A percentile compares a stretch with the other conserved stretches of the same genome.
Conservation (phyloP, 202 grass and related monocot genomes). For the Musa balbisiana region DNA sequence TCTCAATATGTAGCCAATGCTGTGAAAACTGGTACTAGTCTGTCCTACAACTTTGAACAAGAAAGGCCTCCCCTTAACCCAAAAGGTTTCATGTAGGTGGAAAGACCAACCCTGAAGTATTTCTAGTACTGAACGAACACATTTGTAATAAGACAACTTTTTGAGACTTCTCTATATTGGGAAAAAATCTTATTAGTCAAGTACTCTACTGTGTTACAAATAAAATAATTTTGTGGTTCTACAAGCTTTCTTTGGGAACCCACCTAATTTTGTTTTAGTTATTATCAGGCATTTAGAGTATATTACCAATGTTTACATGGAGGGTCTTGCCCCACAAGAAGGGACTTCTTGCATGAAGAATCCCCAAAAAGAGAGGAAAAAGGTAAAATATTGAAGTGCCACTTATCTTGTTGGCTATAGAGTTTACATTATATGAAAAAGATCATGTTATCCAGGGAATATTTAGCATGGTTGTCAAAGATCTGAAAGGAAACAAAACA, state of each 20-base stretch:
- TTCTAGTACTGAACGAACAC: no score
- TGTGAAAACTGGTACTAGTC: no score
- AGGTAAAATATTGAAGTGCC: slow-evolving; percentile 37
- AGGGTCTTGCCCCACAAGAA: slow-evolving; percentile 38
- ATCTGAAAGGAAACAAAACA: slow-evolving; percentile 65
- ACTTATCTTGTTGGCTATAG: background rate
- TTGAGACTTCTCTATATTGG: no score
- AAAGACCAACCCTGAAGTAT: no score
- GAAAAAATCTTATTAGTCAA: no score
- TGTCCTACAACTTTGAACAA: no score
- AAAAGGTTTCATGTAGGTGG: no score
- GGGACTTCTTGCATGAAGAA: slow-evolving; percentile 49
- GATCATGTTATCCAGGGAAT: slow-evolving; percentile 48
- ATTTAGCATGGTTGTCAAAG: slow-evolving; percentile 79
- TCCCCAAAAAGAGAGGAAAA: slow-evolving; percentile 83
- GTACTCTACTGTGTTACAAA: background rate
- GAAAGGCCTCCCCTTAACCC: no score
- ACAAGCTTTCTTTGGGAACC: slow-evolving; percentile 4
- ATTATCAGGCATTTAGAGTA: slow-evolving; percentile 50
- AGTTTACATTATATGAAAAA: background rate
- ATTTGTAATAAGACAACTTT: no score
- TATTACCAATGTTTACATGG: slow-evolving; percentile 63
- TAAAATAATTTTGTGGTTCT: background rate
- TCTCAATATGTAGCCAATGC: no score
- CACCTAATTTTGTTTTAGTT: slow-evolving; percentile 25